phyloP scores from a whole-genome alignment of 306 rosid species.

The Cucurbita pepo region DNA sequence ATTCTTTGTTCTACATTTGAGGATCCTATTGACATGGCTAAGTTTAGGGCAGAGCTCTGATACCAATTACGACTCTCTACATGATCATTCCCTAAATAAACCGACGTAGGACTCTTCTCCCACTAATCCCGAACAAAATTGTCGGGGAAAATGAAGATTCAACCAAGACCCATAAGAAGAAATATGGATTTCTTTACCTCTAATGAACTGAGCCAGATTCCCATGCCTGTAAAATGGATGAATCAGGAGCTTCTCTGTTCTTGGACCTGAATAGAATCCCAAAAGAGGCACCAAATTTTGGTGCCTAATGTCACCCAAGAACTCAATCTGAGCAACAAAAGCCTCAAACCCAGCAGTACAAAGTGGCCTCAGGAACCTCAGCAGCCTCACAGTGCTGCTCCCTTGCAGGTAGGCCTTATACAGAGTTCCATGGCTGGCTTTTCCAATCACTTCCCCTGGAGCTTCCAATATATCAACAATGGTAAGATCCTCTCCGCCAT shows the following conservation, averaged over 20 bases:
- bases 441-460: slow-evolving; percentile 95
- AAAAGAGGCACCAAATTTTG: slow-evolving; percentile 75
- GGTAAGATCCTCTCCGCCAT: slow-evolving; percentile 60
- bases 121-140: background rate
- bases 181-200: slow-evolving; percentile 20
- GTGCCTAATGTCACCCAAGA: slow-evolving; percentile 62
- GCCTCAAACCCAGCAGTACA: slow-evolving; percentile 43
- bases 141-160: background rate
- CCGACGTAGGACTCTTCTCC: too few species aligned
- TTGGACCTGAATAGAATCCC: slow-evolving; percentile 81
- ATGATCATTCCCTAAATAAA: too few species aligned
- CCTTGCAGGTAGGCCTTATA: slow-evolving; percentile 74
- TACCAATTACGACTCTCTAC: too few species aligned
- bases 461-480: slow-evolving; percentile 79
- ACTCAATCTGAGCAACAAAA: slow-evolving; percentile 36
- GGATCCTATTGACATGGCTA: too few species aligned
- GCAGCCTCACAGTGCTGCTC: slow-evolving; percentile 44
- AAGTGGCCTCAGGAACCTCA: slow-evolving; percentile 84
- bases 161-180: background rate
- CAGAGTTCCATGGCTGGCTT: slow-evolving; percentile 72
- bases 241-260: slow-evolving; percentile 98
- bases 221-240: slow-evolving; percentile 73
- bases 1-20: too few species aligned
- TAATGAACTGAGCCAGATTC: slow-evolving; percentile 62
- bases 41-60: too few species aligned